These are phyloP conservation scores for Cytospora schulzeri DNA, from an alignment of 2,329 filamentous ascomycete genomes.

Conservation along the genomic window DNA sequence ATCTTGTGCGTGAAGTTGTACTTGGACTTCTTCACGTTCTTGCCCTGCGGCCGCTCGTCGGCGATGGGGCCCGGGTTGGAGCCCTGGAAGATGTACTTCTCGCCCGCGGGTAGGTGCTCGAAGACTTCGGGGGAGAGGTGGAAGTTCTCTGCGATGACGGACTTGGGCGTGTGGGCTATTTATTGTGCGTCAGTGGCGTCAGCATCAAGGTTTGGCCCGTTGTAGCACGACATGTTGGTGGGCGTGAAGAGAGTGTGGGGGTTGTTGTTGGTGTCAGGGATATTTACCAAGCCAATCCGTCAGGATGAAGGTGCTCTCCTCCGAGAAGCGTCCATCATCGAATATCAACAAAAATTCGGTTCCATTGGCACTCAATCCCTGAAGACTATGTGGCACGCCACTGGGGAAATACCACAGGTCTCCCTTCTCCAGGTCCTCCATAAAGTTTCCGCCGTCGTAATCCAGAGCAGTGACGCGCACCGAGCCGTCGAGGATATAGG, in stretches of 20 bases:
- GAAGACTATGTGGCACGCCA: constrained; percentile 75
- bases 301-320: constrained; percentile 70
- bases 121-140: constrained; percentile 72
- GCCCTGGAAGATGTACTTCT: constrained; percentile 80
- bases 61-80: constrained; percentile 64
- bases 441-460: constrained; percentile 74
- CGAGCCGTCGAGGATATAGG: constrained; percentile 70
- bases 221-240: accelerated
- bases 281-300: constrained; percentile 69
- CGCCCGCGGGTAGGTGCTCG: constrained; percentile 62
- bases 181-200: constrained; percentile 30
- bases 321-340: constrained; percentile 54
- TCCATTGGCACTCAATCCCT: constrained; percentile 67
- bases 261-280: background rate
- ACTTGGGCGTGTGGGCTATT: constrained; percentile 66
- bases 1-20: constrained; percentile 72
- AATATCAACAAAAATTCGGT: constrained; percentile 54
- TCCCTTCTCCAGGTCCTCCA: constrained; percentile 75
- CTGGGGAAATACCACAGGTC: constrained; percentile 83
- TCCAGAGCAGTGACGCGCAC: constrained; percentile 74
- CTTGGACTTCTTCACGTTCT: constrained; percentile 66
- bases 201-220: background rate
- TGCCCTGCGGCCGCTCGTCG: constrained; percentile 63
- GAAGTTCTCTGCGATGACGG: constrained; percentile 75
- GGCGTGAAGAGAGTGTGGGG: background rate